These are phyloP conservation scores for Talaromyces sp. DNA, from an alignment of 2,329 filamentous ascomycete genomes.

Conservation along the genomic window DNA sequence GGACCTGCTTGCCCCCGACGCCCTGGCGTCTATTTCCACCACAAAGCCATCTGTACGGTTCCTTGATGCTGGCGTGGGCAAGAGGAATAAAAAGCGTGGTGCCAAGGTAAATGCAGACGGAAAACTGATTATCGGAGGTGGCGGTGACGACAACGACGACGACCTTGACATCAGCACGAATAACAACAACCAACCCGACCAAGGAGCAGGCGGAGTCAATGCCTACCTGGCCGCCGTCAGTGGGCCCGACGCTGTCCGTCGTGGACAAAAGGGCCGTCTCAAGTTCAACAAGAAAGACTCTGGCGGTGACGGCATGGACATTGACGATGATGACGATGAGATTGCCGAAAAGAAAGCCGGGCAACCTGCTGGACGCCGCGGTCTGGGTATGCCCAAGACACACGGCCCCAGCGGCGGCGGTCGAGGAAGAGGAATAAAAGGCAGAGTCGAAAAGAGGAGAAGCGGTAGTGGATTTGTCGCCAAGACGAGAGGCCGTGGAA, in stretches of 20 bases:
- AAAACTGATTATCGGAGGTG: conserved; percentile 40
- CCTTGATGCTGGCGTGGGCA: conserved; percentile 30
- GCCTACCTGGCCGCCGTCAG: conserved; percentile 58
- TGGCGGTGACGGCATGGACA: conserved; percentile 31
- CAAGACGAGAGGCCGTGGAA: conserved; percentile 3
- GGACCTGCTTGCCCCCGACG: conserved; percentile 82
- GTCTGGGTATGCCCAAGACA: conserved; percentile 21
- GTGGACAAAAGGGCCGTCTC: conserved; percentile 55
- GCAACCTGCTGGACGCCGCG: conserved; percentile 15
- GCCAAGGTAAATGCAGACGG: conserved; percentile 41
- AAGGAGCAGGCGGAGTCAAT: conserved; percentile 42
- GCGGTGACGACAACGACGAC: conserved; percentile 24
- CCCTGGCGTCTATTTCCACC: conserved; percentile 86
- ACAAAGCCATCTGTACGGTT: conserved; percentile 64
- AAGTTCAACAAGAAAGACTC: conserved; percentile 47
- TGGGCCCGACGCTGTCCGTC: conserved; percentile 53
- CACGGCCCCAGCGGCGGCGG: conserved; percentile 13
- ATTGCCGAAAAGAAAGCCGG: conserved; percentile 5
- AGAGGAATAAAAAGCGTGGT: conserved; percentile 34
- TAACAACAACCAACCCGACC: conserved; percentile 11
- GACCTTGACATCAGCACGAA: conserved; percentile 43
- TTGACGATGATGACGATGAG: conserved; percentile 40
- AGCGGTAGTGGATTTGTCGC: conserved; percentile 15
- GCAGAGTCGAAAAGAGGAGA: conserved; percentile 22
- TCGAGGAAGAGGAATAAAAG: conserved; percentile 12